A percentile compares a stretch with the other conserved stretches of the same genome.
Evolutionary conservation across 2,329 filamentous ascomycete species (phyloP).

Genomic region (Alternaria sp.): DNA sequence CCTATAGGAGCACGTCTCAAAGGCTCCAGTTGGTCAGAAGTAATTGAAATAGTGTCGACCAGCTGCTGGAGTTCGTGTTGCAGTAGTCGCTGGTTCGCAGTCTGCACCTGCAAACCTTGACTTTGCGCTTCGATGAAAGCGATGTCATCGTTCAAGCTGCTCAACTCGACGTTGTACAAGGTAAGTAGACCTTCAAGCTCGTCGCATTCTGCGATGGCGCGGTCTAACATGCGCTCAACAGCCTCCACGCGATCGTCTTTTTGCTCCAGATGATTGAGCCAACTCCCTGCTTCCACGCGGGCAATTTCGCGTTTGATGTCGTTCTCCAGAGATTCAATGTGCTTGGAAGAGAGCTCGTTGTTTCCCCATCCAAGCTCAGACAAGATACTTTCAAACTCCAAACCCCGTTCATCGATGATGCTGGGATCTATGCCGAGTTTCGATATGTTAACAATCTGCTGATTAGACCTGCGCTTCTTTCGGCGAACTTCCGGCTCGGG

Average conservation of each 20-base stretch:
- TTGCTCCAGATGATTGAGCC: slow-evolving; percentile 82
- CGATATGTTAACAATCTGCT: slow-evolving; percentile 80
- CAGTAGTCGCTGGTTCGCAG: slow-evolving; percentile 93
- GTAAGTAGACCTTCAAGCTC: slow-evolving; percentile 95
- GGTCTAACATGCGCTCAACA: slow-evolving; percentile 85
- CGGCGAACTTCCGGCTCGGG: slow-evolving; percentile 60
- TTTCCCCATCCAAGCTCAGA: slow-evolving; percentile 91
- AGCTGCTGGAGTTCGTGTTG: slow-evolving; percentile 88
- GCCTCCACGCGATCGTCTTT: slow-evolving; percentile 90
- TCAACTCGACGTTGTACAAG: slow-evolving; percentile 89
- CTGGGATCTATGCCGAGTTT: slow-evolving; percentile 79
- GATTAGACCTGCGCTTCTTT: slow-evolving; percentile 72
- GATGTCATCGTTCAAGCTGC: slow-evolving; percentile 91
- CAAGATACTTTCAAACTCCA: slow-evolving; percentile 83
- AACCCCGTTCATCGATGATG: slow-evolving; percentile 77
- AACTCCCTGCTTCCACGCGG: slow-evolving; percentile 89
- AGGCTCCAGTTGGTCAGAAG: slow-evolving; percentile 75
- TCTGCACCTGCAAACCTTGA: slow-evolving; percentile 95
- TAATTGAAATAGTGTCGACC: slow-evolving; percentile 91
- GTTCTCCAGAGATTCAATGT: slow-evolving; percentile 80
- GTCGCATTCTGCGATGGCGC: slow-evolving; percentile 93
- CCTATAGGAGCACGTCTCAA: slow-evolving; percentile 79
- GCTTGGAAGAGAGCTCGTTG: slow-evolving; percentile 76
- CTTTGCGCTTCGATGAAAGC: slow-evolving; percentile 97
- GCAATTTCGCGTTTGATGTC: slow-evolving; percentile 89